These are phyloP conservation scores for Pilaira anomala DNA, from an alignment of 192 early-diverging fungal species.

Conservation along the genomic window DNA sequence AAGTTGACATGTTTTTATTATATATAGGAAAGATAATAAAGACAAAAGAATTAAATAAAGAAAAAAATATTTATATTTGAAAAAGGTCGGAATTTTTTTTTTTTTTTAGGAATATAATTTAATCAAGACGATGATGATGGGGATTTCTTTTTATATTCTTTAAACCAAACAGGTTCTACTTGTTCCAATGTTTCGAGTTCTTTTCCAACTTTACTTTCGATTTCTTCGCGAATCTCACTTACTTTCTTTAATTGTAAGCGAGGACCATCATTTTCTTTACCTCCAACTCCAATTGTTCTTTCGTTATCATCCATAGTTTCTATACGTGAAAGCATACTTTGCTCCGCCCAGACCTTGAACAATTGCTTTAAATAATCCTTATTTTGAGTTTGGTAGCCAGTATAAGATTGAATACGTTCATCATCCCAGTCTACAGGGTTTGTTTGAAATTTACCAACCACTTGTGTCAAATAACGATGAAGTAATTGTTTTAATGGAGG, in stretches of 20 bases:
- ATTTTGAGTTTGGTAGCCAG: constrained; percentile 11
- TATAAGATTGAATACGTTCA: constrained; percentile 26
- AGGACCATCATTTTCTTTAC: neutral
- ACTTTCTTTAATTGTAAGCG: constrained; percentile 8
- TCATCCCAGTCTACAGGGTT: constrained; percentile 26
- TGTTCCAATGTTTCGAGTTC: constrained; percentile 14
- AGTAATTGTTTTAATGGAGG: constrained; percentile 8
- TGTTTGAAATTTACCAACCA: neutral
- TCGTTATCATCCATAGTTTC: constrained; percentile 10
- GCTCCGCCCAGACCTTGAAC: constrained; percentile 24
- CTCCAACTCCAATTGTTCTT: constrained; percentile 13
- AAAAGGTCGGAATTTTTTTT: too few species aligned
- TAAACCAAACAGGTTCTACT: constrained; percentile 22
- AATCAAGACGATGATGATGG: too few species aligned
- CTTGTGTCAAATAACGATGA: constrained; percentile 9
- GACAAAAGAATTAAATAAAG: too few species aligned
- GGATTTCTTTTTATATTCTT: constrained; percentile 16
- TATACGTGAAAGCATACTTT: constrained; percentile 20
- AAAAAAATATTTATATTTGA: too few species aligned
- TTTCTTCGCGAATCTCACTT: constrained; percentile 9
- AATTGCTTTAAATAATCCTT: constrained; percentile 34
- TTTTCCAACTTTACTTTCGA: neutral
- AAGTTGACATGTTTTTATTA: too few species aligned
- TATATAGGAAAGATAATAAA: too few species aligned
- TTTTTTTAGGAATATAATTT: too few species aligned